These are phyloP conservation scores for Brettanomyces nanus DNA, from an alignment of 805 yeast species.

Conservation along the genomic window DNA sequence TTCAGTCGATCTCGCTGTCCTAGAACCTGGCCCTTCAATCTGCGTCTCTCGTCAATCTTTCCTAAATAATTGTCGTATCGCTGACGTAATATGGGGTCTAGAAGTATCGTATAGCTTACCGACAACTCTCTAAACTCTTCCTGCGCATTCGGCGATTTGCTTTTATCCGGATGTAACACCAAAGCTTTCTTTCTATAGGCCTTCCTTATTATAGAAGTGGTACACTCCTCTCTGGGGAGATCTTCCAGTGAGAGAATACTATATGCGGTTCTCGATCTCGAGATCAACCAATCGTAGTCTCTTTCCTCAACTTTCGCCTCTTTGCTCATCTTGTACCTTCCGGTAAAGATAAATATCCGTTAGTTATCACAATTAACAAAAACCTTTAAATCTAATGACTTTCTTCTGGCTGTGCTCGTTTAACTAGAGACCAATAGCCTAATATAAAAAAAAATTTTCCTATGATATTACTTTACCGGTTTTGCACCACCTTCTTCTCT, in stretches of 20 bases:
- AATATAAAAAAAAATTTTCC: no score
- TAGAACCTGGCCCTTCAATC: background rate
- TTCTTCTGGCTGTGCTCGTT: background rate
- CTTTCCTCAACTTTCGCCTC: background rate
- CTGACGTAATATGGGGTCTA: constrained; percentile 10
- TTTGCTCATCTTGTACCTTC: background rate
- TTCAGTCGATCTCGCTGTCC: constrained; percentile 13
- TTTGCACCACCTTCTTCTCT: no score
- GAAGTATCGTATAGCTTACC: constrained; percentile 20
- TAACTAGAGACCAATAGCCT: background rate
- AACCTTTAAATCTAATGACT: no score
- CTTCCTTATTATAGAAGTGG: constrained; percentile 13
- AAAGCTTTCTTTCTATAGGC: constrained; percentile 26
- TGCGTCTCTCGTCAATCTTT: constrained; percentile 3
- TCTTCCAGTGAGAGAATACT: constrained; percentile 8
- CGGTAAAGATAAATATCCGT: no score
- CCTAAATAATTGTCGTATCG: constrained; percentile 17
- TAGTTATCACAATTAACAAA: no score
- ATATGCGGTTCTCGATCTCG: constrained; percentile 10
- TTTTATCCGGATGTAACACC: constrained; percentile 28
- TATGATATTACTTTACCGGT: no score
- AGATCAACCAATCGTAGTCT: constrained; percentile 13
- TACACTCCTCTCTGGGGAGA: background rate
- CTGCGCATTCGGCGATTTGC: constrained; percentile 20
- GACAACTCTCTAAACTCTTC: constrained; percentile 21